These are phyloP conservation scores for Globisporangium alternatum DNA, from an alignment of 352 stramenopile genomes.

Conservation along the genomic window DNA sequence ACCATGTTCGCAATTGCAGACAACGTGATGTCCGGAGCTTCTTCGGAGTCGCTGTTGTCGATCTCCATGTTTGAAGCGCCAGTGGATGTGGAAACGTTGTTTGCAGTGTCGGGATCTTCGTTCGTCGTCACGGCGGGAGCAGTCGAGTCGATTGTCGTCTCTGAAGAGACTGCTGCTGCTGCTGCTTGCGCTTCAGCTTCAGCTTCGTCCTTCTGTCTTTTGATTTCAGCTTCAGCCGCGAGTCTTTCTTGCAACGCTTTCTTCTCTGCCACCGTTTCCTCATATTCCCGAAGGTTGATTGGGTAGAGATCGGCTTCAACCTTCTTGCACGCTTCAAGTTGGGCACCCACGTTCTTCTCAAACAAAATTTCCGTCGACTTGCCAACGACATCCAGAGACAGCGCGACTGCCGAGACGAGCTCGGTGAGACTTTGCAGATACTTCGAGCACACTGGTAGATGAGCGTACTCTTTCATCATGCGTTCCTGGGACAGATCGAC, in stretches of 20 bases:
- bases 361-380: slow-evolving; percentile 50
- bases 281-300: slow-evolving; percentile 67
- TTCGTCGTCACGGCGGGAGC: slow-evolving; percentile 8
- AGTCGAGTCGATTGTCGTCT: slow-evolving; percentile 9
- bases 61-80: slow-evolving; percentile 72
- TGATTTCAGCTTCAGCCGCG: slow-evolving; percentile 48
- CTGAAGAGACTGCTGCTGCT: not conserved
- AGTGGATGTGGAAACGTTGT: slow-evolving; percentile 20
- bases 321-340: slow-evolving; percentile 49
- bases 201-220: slow-evolving; percentile 37
- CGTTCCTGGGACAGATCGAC: slow-evolving; percentile 69
- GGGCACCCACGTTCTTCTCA: slow-evolving; percentile 30
- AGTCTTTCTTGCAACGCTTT: slow-evolving; percentile 33
- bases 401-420: slow-evolving; percentile 64
- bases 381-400: slow-evolving; percentile 58
- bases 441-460: slow-evolving; percentile 74
- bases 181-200: slow-evolving; percentile 17
- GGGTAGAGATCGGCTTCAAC: slow-evolving; percentile 69
- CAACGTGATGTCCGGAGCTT: slow-evolving; percentile 71
- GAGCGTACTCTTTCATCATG: slow-evolving; percentile 71
- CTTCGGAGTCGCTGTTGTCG: slow-evolving; percentile 78
- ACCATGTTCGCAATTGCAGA: slow-evolving; percentile 88
- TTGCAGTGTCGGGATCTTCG: slow-evolving; percentile 27
- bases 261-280: slow-evolving; percentile 46
- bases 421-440: slow-evolving; percentile 87